Evolutionary conservation across 2,329 filamentous ascomycete genomes (phyloP), one percentile per base, ranked within the genome.

Genomic region (Eutypella sp.): DNA sequence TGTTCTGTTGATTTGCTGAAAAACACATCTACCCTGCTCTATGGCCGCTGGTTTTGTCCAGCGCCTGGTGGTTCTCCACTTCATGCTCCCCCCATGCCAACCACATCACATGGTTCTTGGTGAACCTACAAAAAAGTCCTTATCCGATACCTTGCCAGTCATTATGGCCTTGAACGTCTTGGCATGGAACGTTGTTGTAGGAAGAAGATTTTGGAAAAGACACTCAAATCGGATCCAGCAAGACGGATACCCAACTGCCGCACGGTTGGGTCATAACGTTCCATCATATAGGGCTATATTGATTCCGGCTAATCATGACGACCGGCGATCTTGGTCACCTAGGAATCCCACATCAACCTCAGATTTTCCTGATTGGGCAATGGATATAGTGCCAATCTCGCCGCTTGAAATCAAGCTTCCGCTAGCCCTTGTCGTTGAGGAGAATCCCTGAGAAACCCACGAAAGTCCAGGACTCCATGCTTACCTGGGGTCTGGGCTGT

Each of bases 281-380:
- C 56, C 55, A 51, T 46, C 33, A 22, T 34, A 46, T 41, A 51
- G 48, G 46, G 46, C 27, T 51, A 42, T 43, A 24, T 45, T 47
- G 36, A 49, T 57, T 27, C 42, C 55, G 57, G 57, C 53, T 60
- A 60, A 60, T 60, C 48, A 51, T 46, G 29, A 27, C 44, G 33
- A 51, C 49, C 50, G 56, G 57, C 57, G 40, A 50, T 18, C 48
- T 50, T 42, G 11, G 41, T 39, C 45, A 44, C 46, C 23, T 13
- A 22, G n/a, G n/a, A 15, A 18, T 39, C n/a, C 7, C 15, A 11
- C 20, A 20, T 42, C 29, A 40, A 48, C 38, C 47, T 39, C 48
- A 45, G 47, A 37, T 46, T 47, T n/a, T 42, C 44, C 34, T 43
- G 39, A 45, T 45, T 42, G 42, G 31, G 24, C 36, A 46, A 29